phyloP scores from a whole-genome alignment of 768 basidiomycete species.

The Cyclocybe cylindracea region DNA sequence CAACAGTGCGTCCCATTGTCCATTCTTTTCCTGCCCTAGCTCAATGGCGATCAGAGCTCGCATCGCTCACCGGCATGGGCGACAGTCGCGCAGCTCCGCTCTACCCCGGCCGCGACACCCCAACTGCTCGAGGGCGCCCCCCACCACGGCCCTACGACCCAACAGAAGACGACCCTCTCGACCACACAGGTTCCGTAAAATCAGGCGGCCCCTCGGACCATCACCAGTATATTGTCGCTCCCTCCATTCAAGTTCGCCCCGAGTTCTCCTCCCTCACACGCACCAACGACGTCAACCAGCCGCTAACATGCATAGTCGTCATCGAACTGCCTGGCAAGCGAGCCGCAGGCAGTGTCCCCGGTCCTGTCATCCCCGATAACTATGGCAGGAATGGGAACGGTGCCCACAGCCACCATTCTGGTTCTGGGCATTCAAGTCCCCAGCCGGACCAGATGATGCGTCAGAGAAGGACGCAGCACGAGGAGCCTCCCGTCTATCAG shows the following conservation, averaged over 20 bases:
- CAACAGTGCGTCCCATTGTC: constrained; percentile 67
- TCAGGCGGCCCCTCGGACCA: constrained; percentile 46
- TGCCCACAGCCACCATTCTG: constrained; percentile 22
- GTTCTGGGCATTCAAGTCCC: constrained; percentile 47
- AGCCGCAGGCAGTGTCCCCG: constrained; percentile 48
- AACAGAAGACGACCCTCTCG: constrained; percentile 84
- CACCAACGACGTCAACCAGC: constrained; percentile 69
- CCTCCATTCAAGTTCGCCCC: constrained; percentile 90
- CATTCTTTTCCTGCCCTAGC: constrained; percentile 8
- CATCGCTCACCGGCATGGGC: constrained; percentile 89
- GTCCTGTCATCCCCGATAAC: constrained; percentile 51
- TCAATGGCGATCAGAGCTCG: constrained; percentile 65
- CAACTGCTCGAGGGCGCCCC: constrained; percentile 41
- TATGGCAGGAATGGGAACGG: constrained; percentile 34
- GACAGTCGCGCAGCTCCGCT: constrained; percentile 53
- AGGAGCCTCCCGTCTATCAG: constrained; percentile 27
- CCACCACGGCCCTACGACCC: constrained; percentile 58
- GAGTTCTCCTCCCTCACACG: constrained; percentile 86
- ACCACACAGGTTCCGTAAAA: constrained; percentile 52
- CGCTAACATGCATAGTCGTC: constrained; percentile 90
- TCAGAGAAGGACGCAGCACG: constrained; percentile 23
- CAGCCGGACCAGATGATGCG: constrained; percentile 33
- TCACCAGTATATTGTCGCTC: constrained; percentile 79
- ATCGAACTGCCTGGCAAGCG: constrained; percentile 89
- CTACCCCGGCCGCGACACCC: constrained; percentile 72